These are phyloP conservation scores for Penicillium sp. DNA, from an alignment of 2,329 filamentous ascomycete genomes.

Conservation along the genomic window DNA sequence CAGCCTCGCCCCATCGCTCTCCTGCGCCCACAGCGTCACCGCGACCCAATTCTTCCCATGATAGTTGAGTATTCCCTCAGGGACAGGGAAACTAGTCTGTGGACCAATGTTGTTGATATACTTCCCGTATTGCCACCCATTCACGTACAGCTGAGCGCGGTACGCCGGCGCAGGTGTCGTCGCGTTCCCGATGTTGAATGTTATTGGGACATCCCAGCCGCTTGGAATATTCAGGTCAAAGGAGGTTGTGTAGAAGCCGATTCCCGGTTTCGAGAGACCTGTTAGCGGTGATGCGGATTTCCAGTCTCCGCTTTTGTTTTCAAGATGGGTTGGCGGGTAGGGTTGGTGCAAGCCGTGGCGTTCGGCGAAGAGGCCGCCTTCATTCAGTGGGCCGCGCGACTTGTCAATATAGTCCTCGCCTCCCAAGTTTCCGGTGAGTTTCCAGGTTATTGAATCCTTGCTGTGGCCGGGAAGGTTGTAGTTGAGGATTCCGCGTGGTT, in stretches of 20 bases:
- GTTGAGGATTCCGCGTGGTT: constrained; percentile 60
- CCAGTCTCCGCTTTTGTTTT: constrained; percentile 31
- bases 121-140: constrained; percentile 76
- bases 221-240: constrained; percentile 57
- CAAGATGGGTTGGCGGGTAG: constrained; percentile 39
- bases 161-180: constrained; percentile 60
- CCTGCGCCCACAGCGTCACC: constrained; percentile 70
- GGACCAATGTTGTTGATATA: constrained; percentile 75
- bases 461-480: constrained; percentile 47
- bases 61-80: constrained; percentile 74
- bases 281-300: constrained; percentile 40
- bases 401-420: constrained; percentile 60
- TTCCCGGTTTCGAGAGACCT: constrained; percentile 53
- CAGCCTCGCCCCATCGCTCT: constrained; percentile 61
- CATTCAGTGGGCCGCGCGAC: constrained; percentile 60
- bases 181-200: constrained; percentile 53
- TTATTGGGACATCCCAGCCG: constrained; percentile 62
- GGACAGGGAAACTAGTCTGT: constrained; percentile 73
- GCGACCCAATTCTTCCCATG: constrained; percentile 71
- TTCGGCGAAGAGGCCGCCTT: constrained; percentile 61
- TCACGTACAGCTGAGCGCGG: constrained; percentile 71
- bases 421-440: constrained; percentile 63
- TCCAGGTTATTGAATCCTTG: constrained; percentile 52
- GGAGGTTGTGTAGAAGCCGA: constrained; percentile 58
- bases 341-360: constrained; percentile 62